phyloP scores from a whole-genome alignment of 768 basidiomycete genomes.

The Mycena floridula region DNA sequence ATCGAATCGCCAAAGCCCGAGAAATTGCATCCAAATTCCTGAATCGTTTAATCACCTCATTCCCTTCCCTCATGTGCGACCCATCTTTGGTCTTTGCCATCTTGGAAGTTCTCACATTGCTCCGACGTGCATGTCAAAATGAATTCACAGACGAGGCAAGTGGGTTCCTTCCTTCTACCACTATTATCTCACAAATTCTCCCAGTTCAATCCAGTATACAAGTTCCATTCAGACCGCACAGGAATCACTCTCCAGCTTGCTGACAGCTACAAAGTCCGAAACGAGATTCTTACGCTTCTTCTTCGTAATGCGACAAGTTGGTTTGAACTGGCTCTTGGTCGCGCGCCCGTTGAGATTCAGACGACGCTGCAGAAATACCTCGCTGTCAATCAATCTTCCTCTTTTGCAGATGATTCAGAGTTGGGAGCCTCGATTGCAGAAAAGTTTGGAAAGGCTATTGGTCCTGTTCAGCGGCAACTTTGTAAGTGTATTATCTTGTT shows the following conservation, averaged over 20 bases:
- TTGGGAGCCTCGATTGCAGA: conserved; percentile 89
- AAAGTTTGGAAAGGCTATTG: conserved; percentile 76
- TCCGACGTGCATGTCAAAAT: conserved; percentile 84
- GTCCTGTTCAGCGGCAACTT: conserved; percentile 68
- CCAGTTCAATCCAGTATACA: conserved; percentile 84
- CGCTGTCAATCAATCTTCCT: conserved; percentile 60
- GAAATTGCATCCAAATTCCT: conserved; percentile 81
- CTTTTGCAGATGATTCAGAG: conserved; percentile 74
- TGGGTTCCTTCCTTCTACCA: background rate
- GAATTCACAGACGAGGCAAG: conserved; percentile 85
- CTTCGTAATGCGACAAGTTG: conserved; percentile 72
- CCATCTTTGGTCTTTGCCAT: conserved; percentile 82
- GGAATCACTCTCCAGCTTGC: conserved; percentile 73
- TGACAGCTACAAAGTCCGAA: conserved; percentile 81
- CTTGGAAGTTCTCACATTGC: conserved; percentile 84
- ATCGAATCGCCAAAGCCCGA: conserved; percentile 75
- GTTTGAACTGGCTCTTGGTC: conserved; percentile 81
- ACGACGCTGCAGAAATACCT: conserved; percentile 96
- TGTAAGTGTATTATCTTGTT: conserved; percentile 37
- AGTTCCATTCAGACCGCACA: conserved; percentile 74
- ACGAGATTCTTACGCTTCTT: conserved; percentile 74
- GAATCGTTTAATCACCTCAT: conserved; percentile 79
- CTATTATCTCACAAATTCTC: conserved; percentile 2
- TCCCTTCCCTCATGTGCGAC: conserved; percentile 94
- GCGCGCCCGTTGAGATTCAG: conserved; percentile 89